These are phyloP conservation scores for Phlyctochytrium planicorne DNA, from an alignment of 192 early-diverging fungal genomes.

Conservation along the genomic window DNA sequence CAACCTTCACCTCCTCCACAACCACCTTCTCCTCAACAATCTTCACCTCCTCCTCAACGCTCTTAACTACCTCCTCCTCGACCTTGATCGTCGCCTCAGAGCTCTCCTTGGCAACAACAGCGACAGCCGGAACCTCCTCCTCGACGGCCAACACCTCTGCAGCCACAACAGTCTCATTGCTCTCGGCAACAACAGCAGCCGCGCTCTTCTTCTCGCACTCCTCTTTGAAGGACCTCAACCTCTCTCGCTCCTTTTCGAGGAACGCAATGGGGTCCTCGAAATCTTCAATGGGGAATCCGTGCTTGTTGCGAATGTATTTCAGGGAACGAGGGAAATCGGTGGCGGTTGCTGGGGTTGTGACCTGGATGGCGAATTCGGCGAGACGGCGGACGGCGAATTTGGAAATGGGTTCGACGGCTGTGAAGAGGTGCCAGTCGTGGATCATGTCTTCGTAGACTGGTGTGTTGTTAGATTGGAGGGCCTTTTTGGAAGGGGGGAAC, in stretches of 20 bases:
- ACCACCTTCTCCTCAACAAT: not conserved
- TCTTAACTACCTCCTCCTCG: not conserved
- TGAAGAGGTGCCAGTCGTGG: constrained; percentile 39
- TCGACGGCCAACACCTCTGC: not conserved
- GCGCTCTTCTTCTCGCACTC: not conserved
- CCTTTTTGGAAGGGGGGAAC: not conserved
- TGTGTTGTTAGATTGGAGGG: not conserved
- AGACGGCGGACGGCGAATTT: not conserved
- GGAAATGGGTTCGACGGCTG: constrained; percentile 5
- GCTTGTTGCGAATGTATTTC: not conserved
- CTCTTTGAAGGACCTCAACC: not conserved
- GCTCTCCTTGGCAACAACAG: not conserved
- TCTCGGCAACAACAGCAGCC: not conserved
- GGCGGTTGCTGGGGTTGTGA: not conserved
- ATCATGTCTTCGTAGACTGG: constrained; percentile 36
- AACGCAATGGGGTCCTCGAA: not conserved
- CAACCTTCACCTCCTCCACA: not conserved
- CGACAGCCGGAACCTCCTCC: not conserved
- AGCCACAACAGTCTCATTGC: not conserved
- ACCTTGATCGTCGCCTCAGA: not conserved
- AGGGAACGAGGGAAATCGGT: not conserved
- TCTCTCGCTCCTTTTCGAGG: not conserved
- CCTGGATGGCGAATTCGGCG: constrained; percentile 3
- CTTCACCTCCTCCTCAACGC: not conserved
- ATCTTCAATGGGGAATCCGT: not conserved